phyloP scores from a whole-genome alignment of 306 rosid genomes.

The Macrotyloma uniflorum region DNA sequence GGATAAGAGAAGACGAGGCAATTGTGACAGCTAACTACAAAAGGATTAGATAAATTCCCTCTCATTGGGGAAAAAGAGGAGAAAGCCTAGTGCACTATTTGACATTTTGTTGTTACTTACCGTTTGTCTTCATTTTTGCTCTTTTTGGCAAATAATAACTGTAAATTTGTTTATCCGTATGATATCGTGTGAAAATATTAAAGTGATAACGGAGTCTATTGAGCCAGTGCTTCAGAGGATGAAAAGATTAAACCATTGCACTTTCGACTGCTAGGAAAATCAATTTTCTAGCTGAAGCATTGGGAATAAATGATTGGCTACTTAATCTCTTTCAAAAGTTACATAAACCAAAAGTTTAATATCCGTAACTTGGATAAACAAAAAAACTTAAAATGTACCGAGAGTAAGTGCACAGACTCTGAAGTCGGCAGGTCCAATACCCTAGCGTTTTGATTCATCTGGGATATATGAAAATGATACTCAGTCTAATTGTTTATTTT shows the following conservation, averaged over 20 bases:
- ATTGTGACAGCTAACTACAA: conserved; percentile 53
- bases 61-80: background rate
- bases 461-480: background rate
- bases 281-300: background rate
- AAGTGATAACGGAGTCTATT: background rate
- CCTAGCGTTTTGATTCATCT: background rate
- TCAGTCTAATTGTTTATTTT: background rate
- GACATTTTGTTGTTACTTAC: background rate
- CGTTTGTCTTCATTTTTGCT: background rate
- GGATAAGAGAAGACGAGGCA: conserved; percentile 61
- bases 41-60: conserved; percentile 51
- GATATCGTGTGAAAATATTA: background rate
- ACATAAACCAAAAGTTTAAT: background rate
- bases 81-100: background rate
- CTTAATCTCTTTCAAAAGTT: background rate
- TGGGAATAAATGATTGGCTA: background rate
- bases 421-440: too few species aligned
- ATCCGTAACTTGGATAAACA: background rate
- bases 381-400: background rate
- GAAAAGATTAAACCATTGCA: background rate
- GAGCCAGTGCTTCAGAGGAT: background rate
- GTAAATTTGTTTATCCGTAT: conserved; percentile 15
- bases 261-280: background rate
- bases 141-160: background rate
- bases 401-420: too few species aligned